Evolutionary conservation across 306 rosid species (phyloP).

Genomic region (Betula pendula): DNA sequence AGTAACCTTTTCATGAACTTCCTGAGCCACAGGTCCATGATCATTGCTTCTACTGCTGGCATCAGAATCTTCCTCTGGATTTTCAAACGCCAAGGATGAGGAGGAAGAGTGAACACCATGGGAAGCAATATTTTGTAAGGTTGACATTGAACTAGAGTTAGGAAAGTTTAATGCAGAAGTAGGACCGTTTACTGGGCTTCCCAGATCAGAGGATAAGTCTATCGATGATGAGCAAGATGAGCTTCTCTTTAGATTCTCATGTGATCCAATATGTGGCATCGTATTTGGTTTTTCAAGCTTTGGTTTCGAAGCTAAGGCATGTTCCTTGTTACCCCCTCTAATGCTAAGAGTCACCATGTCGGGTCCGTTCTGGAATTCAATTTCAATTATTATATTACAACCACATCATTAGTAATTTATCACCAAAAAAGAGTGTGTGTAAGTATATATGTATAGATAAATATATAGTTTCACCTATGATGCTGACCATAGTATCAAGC

Average conservation of each 20-base stretch:
- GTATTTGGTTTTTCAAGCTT: conserved; percentile 40
- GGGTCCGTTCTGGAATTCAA: conserved; percentile 57
- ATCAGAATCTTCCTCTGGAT: conserved; percentile 40
- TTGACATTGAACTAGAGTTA: conserved; percentile 35
- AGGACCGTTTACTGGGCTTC: conserved; percentile 60
- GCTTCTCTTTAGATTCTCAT: conserved; percentile 44
- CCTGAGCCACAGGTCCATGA: conserved; percentile 33
- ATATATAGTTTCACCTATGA: neutral
- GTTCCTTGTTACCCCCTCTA: conserved; percentile 42
- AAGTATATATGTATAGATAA: neutral
- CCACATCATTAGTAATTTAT: neutral
- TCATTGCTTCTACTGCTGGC: conserved; percentile 38
- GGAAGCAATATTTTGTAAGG: conserved; percentile 36
- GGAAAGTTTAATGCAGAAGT: conserved; percentile 41
- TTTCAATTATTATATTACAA: neutral
- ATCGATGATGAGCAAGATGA: conserved; percentile 54
- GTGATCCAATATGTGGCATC: conserved; percentile 37
- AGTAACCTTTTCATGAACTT: conserved; percentile 31
- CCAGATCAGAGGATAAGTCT: conserved; percentile 59
- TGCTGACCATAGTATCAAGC: neutral
- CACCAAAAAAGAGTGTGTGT: neutral
- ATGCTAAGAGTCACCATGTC: conserved; percentile 30
- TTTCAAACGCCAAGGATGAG: conserved; percentile 33
- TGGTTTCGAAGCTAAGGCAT: conserved; percentile 37
- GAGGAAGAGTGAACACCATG: conserved; percentile 49